Conservation (phyloP, 2,329 filamentous ascomycete genomes). For the Exophiala oligosperma region DNA sequence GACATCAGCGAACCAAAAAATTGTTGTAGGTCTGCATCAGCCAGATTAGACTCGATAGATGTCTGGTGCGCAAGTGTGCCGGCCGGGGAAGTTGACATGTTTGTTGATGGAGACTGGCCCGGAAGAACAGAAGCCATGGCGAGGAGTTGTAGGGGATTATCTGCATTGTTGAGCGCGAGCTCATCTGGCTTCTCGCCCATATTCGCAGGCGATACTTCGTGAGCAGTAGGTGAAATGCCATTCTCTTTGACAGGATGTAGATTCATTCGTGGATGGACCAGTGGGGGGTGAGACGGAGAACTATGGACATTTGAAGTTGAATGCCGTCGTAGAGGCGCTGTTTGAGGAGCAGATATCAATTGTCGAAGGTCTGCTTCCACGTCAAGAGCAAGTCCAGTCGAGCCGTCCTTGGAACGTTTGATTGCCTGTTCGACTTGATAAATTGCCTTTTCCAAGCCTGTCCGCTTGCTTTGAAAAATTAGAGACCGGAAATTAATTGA, state of each 20-base stretch:
- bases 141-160: conserved; percentile 72
- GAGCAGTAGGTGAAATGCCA: conserved; percentile 32
- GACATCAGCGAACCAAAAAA: conserved; percentile 69
- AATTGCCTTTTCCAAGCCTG: conserved; percentile 71
- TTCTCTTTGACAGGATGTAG: conserved; percentile 4
- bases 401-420: conserved; percentile 53
- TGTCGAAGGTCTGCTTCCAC: conserved; percentile 50
- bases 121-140: conserved; percentile 63
- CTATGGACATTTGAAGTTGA: conserved; percentile 8
- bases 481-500: conserved; percentile 4
- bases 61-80: conserved; percentile 29
- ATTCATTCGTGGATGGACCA: conserved; percentile 13
- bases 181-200: conserved; percentile 47
- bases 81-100: conserved; percentile 58
- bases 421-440: conserved; percentile 72
- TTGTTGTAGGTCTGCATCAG: conserved; percentile 55
- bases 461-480: conserved; percentile 61
- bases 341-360: conserved; percentile 51
- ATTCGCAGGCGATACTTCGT: conserved; percentile 27
- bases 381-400: conserved; percentile 43
- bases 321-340: conserved; percentile 26
- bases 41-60: conserved; percentile 33
- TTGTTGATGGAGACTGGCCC: conserved; percentile 20
- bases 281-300: neutral
- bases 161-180: conserved; percentile 68